These are phyloP conservation scores for Fraxinus quadrangulata DNA, from an alignment of 257 asterid species.

Conservation along the genomic window DNA sequence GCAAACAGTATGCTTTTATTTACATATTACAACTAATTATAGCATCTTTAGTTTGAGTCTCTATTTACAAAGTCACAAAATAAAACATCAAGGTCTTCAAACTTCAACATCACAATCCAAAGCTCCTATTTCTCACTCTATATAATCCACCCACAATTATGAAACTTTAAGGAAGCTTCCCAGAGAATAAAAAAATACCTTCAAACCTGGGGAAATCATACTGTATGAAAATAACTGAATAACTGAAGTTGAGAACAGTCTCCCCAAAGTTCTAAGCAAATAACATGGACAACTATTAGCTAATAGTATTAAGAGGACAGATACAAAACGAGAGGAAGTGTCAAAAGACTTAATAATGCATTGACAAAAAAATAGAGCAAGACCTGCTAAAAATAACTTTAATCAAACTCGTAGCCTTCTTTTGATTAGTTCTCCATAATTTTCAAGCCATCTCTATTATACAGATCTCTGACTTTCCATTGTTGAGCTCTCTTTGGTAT, in stretches of 20 bases:
- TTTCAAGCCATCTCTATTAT: conserved; percentile 55
- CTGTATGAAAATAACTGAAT: background rate
- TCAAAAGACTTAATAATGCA: background rate
- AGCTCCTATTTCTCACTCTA: conserved; percentile 13
- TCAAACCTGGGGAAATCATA: conserved; percentile 38
- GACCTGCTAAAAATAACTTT: conserved; percentile 43
- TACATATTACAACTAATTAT: conserved; percentile 40
- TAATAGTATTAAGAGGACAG: background rate
- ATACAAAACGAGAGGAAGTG: too few relatives aligned
- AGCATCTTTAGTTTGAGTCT: conserved; percentile 25
- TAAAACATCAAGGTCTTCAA: conserved; percentile 21
- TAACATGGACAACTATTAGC: background rate
- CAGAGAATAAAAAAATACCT: conserved; percentile 45
- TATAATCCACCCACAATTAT: conserved; percentile 26
- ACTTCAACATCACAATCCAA: conserved; percentile 32
- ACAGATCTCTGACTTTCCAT: conserved; percentile 43
- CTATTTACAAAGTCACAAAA: conserved; percentile 42
- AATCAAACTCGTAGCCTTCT: conserved; percentile 45
- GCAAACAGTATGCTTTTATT: conserved; percentile 18
- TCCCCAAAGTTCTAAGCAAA: background rate
- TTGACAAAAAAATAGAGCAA: too few relatives aligned
- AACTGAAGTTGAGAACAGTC: background rate
- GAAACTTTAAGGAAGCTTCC: conserved; percentile 25
- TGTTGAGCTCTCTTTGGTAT: conserved; percentile 47
- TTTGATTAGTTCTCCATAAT: conserved; percentile 42